Evolutionary conservation across 306 rosid species (phyloP).

Genomic region (Luffa acutangula): DNA sequence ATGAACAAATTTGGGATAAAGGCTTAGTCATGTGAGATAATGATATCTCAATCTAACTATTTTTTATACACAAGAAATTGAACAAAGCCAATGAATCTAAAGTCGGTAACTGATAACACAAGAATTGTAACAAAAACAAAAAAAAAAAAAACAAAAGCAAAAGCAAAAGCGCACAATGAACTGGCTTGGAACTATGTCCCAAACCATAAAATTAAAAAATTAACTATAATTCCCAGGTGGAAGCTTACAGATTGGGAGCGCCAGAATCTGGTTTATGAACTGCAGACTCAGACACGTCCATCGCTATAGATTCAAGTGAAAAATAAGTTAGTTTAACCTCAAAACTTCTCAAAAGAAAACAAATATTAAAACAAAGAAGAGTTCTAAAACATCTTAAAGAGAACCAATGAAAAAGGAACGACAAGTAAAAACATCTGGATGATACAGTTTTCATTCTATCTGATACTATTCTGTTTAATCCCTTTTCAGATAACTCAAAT

Average conservation of each 20-base stretch:
- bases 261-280: slow-evolving; percentile 26
- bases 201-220: neutral
- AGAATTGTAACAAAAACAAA: neutral
- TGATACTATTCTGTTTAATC: neutral
- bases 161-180: neutral
- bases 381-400: neutral
- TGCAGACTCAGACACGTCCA: slow-evolving; percentile 60
- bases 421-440: neutral
- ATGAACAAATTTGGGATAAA: neutral
- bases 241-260: slow-evolving; percentile 38
- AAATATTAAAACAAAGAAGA: neutral
- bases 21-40: neutral
- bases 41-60: neutral
- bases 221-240: neutral
- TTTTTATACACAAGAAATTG: neutral
- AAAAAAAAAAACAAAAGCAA: too few relatives aligned
- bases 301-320: slow-evolving; percentile 25
- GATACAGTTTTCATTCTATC: neutral
- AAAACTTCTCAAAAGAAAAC: neutral
- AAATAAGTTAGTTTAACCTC: neutral
- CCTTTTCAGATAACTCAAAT: neutral
- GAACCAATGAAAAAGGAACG: neutral
- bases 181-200: neutral
- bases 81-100: neutral
- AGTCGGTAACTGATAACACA: too few relatives aligned